These are phyloP conservation scores for Parmelia sp. DNA, from an alignment of 495 filamentous ascomycete genomes.

Conservation along the genomic window DNA sequence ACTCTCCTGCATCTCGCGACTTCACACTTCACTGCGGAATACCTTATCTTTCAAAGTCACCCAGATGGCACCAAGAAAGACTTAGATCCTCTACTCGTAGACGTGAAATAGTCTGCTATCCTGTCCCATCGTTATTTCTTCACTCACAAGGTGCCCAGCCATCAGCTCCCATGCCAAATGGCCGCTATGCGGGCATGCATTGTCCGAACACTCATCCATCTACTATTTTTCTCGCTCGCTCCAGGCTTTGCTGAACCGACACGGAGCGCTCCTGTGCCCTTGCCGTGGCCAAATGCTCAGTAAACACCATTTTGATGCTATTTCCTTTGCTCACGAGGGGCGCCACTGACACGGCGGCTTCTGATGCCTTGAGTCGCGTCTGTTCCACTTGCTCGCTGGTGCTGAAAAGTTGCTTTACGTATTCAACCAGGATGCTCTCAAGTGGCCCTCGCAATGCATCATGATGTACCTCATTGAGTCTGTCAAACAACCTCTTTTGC, in stretches of 20 bases:
- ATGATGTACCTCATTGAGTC: conserved; percentile 27
- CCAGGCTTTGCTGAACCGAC: conserved; percentile 22
- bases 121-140: no score
- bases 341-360: conserved; percentile 19
- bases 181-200: not conserved
- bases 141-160: no score
- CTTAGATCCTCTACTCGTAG: no score
- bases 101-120: no score
- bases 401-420: conserved; percentile 16
- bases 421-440: conserved; percentile 19
- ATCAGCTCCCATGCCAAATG: not conserved
- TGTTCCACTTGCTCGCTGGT: conserved; percentile 24
- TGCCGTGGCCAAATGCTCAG: conserved; percentile 14
- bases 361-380: conserved; percentile 25
- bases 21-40: no score
- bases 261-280: conserved; percentile 22
- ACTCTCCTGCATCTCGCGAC: no score
- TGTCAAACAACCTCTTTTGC: conserved; percentile 37
- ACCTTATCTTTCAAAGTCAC: no score
- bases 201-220: not conserved
- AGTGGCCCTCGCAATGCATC: conserved; percentile 5
- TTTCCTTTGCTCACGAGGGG: conserved; percentile 13
- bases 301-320: conserved; percentile 7
- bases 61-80: no score
- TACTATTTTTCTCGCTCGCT: conserved; percentile 15